Evolutionary conservation across 2,329 filamentous ascomycete genomes (phyloP).

Genomic region (Calonectria henricotiae): DNA sequence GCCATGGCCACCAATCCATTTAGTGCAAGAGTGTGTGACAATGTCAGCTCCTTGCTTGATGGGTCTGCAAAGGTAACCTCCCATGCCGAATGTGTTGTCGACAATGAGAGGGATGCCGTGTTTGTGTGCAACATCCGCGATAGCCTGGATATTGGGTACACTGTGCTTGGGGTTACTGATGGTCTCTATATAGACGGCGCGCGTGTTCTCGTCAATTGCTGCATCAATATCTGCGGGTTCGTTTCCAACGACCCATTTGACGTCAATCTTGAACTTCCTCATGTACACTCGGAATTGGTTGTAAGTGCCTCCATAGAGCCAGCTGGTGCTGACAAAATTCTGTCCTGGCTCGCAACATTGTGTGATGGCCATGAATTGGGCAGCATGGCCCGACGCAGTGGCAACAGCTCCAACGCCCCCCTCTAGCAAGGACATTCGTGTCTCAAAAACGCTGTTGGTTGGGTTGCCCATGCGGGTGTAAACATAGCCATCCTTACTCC

Average conservation of each 20-base stretch:
- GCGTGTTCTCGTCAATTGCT: conserved; percentile 91
- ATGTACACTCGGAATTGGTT: conserved; percentile 95
- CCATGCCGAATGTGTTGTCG: conserved; percentile 80
- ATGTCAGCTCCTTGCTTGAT: conserved; percentile 82
- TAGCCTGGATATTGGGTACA: conserved; percentile 90
- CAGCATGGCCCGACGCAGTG: conserved; percentile 17
- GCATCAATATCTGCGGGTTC: conserved; percentile 83
- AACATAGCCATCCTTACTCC: conserved; percentile 94
- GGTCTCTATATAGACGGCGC: conserved; percentile 90
- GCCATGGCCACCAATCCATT: conserved; percentile 83
- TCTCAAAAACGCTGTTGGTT: conserved; percentile 92
- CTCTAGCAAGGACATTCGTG: conserved; percentile 60
- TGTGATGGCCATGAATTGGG: conserved; percentile 87
- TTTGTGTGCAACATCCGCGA: conserved; percentile 83
- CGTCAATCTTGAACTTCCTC: conserved; percentile 78
- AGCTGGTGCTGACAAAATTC: conserved; percentile 91
- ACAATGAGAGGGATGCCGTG: conserved; percentile 79
- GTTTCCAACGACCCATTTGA: conserved; percentile 86
- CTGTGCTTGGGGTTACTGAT: conserved; percentile 96
- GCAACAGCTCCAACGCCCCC: conserved; percentile 17
- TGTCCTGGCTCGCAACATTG: conserved; percentile 88
- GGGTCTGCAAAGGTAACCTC: conserved; percentile 77
- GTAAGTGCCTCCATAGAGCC: conserved; percentile 94
- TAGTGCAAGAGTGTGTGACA: conserved; percentile 80
- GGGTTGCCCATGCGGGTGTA: conserved; percentile 97